Evolutionary conservation across 345 rosid species (phyloP).

Genomic region (sweet orange (Citrus sinensis)): DVS_A1.0 CM039169.1:31170001-31170500

Average conservation of each 20-base stretch:
- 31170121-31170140: not conserved
- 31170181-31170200: not conserved
- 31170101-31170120: not conserved
- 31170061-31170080: not conserved
- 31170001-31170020: too few relatives aligned
- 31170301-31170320: not conserved
- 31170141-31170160: not conserved
- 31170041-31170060: not conserved
- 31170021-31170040: not conserved
- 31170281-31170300: not conserved
- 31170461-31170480: slow-evolving; percentile 45
- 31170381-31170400: not conserved
- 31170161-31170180: not conserved
- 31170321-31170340: not conserved
- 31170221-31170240: not conserved
- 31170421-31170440: not conserved
- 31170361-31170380: not conserved
- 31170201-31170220: not conserved
- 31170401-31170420: not conserved
- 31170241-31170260: not conserved
- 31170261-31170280: not conserved
- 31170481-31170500: slow-evolving; percentile 50
- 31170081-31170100: not conserved
- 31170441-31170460: slow-evolving; percentile 32
- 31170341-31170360: not conserved